phyloP scores from a whole-genome alignment of 805 yeast genomes.

The Naumovozyma castellii region DNA sequence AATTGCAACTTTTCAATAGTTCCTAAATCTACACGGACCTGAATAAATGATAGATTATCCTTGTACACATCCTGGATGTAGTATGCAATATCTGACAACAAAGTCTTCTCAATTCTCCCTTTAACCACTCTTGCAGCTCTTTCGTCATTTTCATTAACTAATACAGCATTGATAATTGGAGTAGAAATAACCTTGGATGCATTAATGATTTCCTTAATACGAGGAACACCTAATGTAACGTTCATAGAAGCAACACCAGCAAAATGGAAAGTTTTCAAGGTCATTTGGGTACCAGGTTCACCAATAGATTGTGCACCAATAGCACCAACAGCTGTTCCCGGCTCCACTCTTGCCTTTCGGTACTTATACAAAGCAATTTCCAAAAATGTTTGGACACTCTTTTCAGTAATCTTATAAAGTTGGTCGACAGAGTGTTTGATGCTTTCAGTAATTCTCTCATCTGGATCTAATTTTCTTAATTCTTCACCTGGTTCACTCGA shows the following conservation, averaged over 20 bases:
- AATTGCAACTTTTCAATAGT: slow-evolving; percentile 86
- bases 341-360: slow-evolving; percentile 85
- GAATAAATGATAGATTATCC: slow-evolving; percentile 65
- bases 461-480: slow-evolving; percentile 34
- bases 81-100: slow-evolving; percentile 74
- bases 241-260: slow-evolving; percentile 99
- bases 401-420: slow-evolving; percentile 54
- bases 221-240: slow-evolving; percentile 97
- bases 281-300: slow-evolving; percentile 99
- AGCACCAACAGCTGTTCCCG: slow-evolving; percentile 99
- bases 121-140: slow-evolving; percentile 97
- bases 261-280: slow-evolving; percentile 91
- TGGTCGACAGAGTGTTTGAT: slow-evolving; percentile 48
- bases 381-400: slow-evolving; percentile 55
- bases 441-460: slow-evolving; percentile 29
- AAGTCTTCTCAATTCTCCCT: slow-evolving; percentile 92
- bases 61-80: slow-evolving; percentile 91
- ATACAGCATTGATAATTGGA: slow-evolving; percentile 88
- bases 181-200: slow-evolving; percentile 93
- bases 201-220: slow-evolving; percentile 96
- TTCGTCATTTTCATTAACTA: slow-evolving; percentile 89
- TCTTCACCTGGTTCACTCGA: slow-evolving; percentile 38
- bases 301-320: slow-evolving; percentile 99
- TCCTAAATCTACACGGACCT: slow-evolving; percentile 69
- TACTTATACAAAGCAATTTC: slow-evolving; percentile 73